Evolutionary conservation across 495 filamentous ascomycete species (phyloP), one percentile per base, ranked within the genome.

Genomic region (Neurospora terricola): DNA sequence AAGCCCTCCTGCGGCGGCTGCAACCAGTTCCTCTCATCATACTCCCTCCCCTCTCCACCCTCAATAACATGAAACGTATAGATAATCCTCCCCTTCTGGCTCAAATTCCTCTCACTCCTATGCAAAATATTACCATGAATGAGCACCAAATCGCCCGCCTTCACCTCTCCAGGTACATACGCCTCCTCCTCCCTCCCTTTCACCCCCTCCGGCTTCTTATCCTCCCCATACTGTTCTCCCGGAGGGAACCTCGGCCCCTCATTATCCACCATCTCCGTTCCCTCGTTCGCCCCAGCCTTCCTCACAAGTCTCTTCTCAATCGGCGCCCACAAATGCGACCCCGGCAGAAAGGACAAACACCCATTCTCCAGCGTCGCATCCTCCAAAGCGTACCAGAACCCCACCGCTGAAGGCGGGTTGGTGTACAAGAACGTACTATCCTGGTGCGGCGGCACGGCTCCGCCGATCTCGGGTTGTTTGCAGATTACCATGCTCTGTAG

Each of bases 31-130:
- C 85, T 84, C 82, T 86, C 86, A 83, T 98, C 96, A 81, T 97
- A 99, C 45, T 83, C 83, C 12, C 78, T 79, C 48, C 90, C 87
- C 69, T 92, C 73, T 27, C 16, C 90, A 0, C 93, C 93, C 81
- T 98, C 96, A 79, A 98, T 98, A 48, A 97, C 87, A 84, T 99
- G 96, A 77, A 98, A 99, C 0, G 96, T 99, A 82, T 99, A 99
- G 34, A 97, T 97, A 80, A 93, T 96, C 77, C 96, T 88, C 72
- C 94, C 94, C 82, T 91, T 92, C 72, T 84, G 80, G 77, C 96
- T 97, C 40, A 87, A 81, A 77, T 99, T 99, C 87, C 86, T 92
- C 87, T 96, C 93, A 81, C 96, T 98, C 88, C 97, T 96, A 80
- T 99, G 96, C 81, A 99, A 76, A 62, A 98, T 82, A 84, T 99